Conservation (phyloP, 805 yeast species). For the Cyberlindnera americana region DNA sequence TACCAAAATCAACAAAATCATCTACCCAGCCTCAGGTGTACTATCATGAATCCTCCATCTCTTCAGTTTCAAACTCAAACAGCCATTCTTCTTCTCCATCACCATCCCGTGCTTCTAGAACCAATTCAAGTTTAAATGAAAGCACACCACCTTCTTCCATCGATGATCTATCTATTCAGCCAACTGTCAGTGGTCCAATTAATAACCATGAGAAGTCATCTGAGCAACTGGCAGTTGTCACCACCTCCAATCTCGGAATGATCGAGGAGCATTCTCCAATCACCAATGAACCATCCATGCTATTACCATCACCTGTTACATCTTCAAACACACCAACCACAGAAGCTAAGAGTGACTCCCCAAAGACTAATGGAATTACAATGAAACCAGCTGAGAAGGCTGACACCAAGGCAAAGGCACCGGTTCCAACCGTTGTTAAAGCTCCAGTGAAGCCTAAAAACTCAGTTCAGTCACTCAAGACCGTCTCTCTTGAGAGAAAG, state of each 20-base stretch:
- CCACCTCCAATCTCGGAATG: constrained; percentile 11
- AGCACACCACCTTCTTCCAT: constrained; percentile 30
- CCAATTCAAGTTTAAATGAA: constrained; percentile 24
- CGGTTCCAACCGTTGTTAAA: too few species aligned
- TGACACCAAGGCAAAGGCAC: too few species aligned
- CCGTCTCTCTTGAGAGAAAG: constrained; percentile 14
- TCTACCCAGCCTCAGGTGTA: neutral
- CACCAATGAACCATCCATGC: too few species aligned
- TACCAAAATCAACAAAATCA: neutral
- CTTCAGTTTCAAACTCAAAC: constrained; percentile 9
- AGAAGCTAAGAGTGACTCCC: too few species aligned
- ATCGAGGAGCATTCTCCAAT: constrained; percentile 19
- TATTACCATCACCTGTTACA: too few species aligned
- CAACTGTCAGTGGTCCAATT: neutral
- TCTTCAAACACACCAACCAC: too few species aligned
- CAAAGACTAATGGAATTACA: too few species aligned
- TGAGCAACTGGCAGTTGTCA: neutral
- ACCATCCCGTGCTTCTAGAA: constrained; percentile 27
- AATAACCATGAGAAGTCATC: neutral
- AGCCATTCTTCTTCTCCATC: constrained; percentile 25
- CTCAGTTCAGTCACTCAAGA: constrained; percentile 1
- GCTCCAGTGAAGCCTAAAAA: neutral
- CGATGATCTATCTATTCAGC: constrained; percentile 24
- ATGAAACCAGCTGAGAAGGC: too few species aligned
- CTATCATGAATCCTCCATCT: constrained; percentile 5